Evolutionary conservation across 441 rosid genomes (phyloP).

Genomic region (Arabidopsis hybrid): DNA sequence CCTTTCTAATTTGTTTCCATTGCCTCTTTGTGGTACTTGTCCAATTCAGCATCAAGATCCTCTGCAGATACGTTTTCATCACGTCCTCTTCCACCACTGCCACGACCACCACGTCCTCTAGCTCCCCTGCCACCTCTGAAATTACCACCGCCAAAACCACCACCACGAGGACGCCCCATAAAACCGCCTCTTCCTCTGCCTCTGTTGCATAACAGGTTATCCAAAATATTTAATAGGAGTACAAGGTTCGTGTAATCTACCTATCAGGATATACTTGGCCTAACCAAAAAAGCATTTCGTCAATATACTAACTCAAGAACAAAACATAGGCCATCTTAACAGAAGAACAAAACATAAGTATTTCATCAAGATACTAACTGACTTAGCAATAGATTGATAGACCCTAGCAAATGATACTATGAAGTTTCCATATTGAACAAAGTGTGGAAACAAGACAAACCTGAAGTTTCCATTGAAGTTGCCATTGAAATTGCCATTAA

Average conservation of each 20-base stretch:
- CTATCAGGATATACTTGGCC: not conserved
- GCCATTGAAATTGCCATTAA: conserved; percentile 48
- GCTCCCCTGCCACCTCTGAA: conserved; percentile 49
- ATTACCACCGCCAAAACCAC: conserved; percentile 45
- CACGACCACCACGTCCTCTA: conserved; percentile 53
- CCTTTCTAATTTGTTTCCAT: conserved; percentile 51
- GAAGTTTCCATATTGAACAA: not conserved
- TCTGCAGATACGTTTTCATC: conserved; percentile 59
- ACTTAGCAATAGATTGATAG: not conserved
- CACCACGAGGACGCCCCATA: conserved; percentile 50
- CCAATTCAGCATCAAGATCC: conserved; percentile 70
- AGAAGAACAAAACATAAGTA: too few relatives aligned
- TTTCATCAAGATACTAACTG: too few relatives aligned
- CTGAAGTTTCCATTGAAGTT: conserved; percentile 50
- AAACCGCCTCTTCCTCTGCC: conserved; percentile 53
- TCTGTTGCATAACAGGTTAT: conserved; percentile 35
- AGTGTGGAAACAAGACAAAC: conserved; percentile 43
- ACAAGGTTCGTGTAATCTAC: conserved; percentile 10
- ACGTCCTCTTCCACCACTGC: conserved; percentile 51
- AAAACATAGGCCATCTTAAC: too few relatives aligned
- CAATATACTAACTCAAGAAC: not conserved
- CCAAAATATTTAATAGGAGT: not conserved
- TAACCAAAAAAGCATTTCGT: not conserved
- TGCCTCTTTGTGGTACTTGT: conserved; percentile 59
- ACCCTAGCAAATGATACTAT: not conserved